A percentile compares a stretch with the other conserved stretches of the same genome.
phyloP scores from a whole-genome alignment of 805 yeast genomes.

The Lipomyces starkeyi region DNA sequence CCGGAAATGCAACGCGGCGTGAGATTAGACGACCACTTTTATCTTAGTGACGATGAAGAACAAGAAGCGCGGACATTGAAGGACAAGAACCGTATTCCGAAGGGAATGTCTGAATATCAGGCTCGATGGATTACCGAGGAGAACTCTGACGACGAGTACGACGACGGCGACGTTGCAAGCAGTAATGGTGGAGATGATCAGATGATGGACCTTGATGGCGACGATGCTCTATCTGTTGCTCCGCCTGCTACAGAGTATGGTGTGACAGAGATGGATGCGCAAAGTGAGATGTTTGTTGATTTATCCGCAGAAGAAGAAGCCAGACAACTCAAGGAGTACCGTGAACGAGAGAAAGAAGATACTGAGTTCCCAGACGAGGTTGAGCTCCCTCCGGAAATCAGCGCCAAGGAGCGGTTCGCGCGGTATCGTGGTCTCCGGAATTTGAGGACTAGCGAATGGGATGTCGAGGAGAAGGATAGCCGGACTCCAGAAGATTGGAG shows the following conservation, averaged over 20 bases:
- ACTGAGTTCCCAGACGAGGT: constrained; percentile 97
- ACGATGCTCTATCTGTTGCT: constrained; percentile 18
- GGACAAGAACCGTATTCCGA: constrained; percentile 57
- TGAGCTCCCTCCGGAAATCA: constrained; percentile 76
- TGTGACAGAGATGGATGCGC: constrained; percentile 54
- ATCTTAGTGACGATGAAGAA: constrained; percentile 49
- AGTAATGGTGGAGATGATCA: constrained; percentile 22
- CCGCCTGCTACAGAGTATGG: constrained; percentile 46
- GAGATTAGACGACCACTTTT: constrained; percentile 62
- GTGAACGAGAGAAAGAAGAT: constrained; percentile 64
- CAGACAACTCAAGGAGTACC: constrained; percentile 70
- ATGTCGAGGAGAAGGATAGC: constrained; percentile 78
- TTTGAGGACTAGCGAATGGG: constrained; percentile 83
- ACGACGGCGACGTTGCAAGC: constrained; percentile 2
- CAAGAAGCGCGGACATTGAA: constrained; percentile 39
- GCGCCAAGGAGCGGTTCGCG: constrained; percentile 74
- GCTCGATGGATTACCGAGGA: constrained; percentile 67
- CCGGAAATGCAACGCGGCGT: constrained; percentile 51
- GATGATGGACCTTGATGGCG: constrained; percentile 33
- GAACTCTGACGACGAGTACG: constrained; percentile 50
- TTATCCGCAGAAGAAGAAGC: constrained; percentile 82
- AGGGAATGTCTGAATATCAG: constrained; percentile 78
- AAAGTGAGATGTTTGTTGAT: constrained; percentile 70
- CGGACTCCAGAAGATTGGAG: constrained; percentile 80
- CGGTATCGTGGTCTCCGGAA: constrained; percentile 89